Conservation (phyloP, 805 yeast species). For the Myxozyma neotropica region DNA sequence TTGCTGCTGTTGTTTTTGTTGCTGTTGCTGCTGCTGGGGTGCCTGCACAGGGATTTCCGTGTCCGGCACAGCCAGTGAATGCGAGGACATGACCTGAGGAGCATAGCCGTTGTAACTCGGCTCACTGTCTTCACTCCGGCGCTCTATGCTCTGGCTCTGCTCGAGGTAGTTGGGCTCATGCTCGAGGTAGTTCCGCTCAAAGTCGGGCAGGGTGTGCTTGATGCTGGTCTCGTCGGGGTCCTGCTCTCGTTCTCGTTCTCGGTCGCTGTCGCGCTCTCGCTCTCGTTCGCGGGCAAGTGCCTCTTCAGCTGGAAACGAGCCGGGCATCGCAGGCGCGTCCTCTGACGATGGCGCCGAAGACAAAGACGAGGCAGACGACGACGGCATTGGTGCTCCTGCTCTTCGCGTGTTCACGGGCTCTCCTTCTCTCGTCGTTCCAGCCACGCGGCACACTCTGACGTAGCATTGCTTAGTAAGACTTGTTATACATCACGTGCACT, state of each 20-base stretch:
- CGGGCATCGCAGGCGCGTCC: conserved; percentile 10
- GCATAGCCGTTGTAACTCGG: conserved; percentile 9
- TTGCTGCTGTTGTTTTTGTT: no score
- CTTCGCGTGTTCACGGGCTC: background rate
- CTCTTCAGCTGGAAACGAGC: conserved; percentile 13
- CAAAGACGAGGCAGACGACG: background rate
- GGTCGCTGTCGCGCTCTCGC: background rate
- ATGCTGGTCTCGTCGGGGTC: background rate
- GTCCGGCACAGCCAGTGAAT: background rate
- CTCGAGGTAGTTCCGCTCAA: background rate
- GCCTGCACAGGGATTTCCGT: no score
- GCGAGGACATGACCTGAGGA: background rate
- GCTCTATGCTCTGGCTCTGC: background rate
- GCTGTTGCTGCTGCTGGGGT: no score
- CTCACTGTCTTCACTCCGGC: background rate
- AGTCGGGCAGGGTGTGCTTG: background rate
- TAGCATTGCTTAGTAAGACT: background rate
- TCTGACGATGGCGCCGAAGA: conserved; percentile 3
- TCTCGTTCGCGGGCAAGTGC: background rate
- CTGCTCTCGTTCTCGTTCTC: background rate
- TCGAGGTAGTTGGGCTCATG: background rate
- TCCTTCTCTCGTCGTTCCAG: background rate
- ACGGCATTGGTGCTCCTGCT: background rate
- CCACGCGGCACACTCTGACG: conserved; percentile 10
- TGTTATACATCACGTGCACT: no score